Conservation (phyloP, 75 land plant genomes). For the Adiantum capillusveneris region DNA sequence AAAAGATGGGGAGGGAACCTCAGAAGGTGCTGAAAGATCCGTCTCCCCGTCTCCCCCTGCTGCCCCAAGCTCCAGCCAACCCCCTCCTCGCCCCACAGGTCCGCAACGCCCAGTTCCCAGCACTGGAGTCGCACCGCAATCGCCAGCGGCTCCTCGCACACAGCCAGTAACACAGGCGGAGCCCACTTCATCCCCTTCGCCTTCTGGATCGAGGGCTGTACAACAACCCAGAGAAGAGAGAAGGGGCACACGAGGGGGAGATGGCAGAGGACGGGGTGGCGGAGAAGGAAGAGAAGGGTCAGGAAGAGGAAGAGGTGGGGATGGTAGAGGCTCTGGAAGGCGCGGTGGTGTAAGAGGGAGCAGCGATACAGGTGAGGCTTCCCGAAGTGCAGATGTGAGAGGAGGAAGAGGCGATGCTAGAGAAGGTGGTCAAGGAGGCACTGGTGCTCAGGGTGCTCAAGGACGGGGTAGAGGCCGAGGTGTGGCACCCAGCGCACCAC, state of each 20-base stretch:
- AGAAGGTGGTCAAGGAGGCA: too few species aligned
- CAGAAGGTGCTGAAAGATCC: slow-evolving; percentile 5
- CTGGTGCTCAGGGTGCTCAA: not conserved
- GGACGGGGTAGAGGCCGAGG: slow-evolving; percentile 18
- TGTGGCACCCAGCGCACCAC: slow-evolving; percentile 1
- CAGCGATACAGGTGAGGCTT: too few species aligned
- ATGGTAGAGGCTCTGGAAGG: slow-evolving; percentile 10
- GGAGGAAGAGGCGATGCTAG: too few species aligned
- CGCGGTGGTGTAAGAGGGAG: too few species aligned
- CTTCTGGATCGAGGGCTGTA: too few species aligned
- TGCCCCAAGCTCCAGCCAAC: not conserved
- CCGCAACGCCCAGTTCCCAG: not conserved
- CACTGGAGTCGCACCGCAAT: not conserved
- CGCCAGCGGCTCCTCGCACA: not conserved
- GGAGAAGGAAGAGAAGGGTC: slow-evolving; percentile 4
- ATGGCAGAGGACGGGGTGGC: slow-evolving; percentile 2
- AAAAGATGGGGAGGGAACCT: slow-evolving; percentile 12
- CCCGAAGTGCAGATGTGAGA: too few species aligned
- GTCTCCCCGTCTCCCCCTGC: not conserved
- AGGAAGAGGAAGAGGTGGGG: slow-evolving; percentile 8
- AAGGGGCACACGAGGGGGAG: not conserved
- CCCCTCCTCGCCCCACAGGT: not conserved
- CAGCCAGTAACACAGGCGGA: not conserved
- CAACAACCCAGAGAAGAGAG: too few species aligned
- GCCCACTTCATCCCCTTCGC: too few species aligned